A percentile compares a stretch with the other conserved stretches of the same genome.
Evolutionary conservation across 129 eudicot species (phyloP).

Genomic region (Kitagawia praeruptora): DNA sequence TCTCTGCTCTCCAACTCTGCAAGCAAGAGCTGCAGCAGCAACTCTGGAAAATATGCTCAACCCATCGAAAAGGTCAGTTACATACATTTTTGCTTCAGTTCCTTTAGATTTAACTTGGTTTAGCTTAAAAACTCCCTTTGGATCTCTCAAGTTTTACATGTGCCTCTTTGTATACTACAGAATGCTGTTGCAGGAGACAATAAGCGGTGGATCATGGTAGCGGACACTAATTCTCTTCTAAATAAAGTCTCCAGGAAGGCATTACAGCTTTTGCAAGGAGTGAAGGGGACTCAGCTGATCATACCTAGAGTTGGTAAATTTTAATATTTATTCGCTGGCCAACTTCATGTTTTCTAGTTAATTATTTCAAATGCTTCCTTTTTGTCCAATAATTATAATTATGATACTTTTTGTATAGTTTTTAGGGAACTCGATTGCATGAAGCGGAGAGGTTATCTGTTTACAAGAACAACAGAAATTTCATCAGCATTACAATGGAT

Average conservation of each 20-base stretch:
- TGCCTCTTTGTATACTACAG: slow-evolving; percentile 27
- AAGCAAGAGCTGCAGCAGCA: slow-evolving; percentile 20
- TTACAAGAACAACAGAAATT: slow-evolving; percentile 42
- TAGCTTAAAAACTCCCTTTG: not conserved
- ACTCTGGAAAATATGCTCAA: slow-evolving; percentile 23
- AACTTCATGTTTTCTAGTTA: not conserved
- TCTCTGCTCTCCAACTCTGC: slow-evolving; percentile 22
- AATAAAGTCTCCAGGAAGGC: slow-evolving; percentile 58
- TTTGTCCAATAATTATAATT: slow-evolving; percentile 4
- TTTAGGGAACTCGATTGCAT: slow-evolving; percentile 60
- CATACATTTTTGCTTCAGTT: not conserved
- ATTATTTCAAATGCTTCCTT: not conserved
- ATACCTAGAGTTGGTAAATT: slow-evolving; percentile 72
- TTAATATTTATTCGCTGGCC: not conserved
- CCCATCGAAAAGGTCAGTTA: slow-evolving; percentile 22
- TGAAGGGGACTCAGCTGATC: slow-evolving; percentile 60
- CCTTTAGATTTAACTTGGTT: not conserved
- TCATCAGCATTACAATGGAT: slow-evolving; percentile 73
- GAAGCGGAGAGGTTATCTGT: slow-evolving; percentile 42
- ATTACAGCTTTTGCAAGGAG: slow-evolving; percentile 72
- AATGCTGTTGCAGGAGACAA: slow-evolving; percentile 20
- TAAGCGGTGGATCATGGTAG: slow-evolving; percentile 70
- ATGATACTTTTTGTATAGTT: slow-evolving; percentile 33
- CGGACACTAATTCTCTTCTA: slow-evolving; percentile 55
- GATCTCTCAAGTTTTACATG: not conserved